Base-by-base conservation (phyloP, 208 protist genomes). In the Phytomonas sp. region DNA sequence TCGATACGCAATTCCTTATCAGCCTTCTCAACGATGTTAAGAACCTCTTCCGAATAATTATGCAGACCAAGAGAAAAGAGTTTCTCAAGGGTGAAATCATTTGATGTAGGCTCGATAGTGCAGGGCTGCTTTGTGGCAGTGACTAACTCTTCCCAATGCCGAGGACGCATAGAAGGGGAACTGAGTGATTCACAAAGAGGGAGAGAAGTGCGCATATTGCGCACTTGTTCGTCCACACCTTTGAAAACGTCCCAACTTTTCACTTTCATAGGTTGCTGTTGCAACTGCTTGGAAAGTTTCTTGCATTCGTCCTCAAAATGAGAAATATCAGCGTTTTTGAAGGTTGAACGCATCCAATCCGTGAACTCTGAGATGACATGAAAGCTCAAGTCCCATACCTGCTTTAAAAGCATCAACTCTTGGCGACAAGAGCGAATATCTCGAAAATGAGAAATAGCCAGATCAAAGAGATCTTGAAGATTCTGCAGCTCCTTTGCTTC, bases 1-100 rank as follows among this genome's bases (percentile, higher is more conserved):
- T 99, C 97, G 81, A 99, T 99, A 46, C 89, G 94, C 66, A 98
- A 83, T 85, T 99, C 96, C 84, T 99, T 98, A 17, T 94, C 90
- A 1, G 98, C 97, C 72, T 96, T 97, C 77, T 99, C 97, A 13
- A 99, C 97, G 76, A 99, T 98, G 78, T 96, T 97, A 53, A 86
- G 85, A 30, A 99, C 97, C 67, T 98, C 97, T 31, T 99, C 98
- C 0, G 94, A 93, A 78, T 94, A 98, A 64, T 98, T 98, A 82
- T 99, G 95, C 61, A 99, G 92, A 29, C 97, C 92, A 7, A 99
- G 90, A 2, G 91, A 89, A 46, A 99, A 95, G 36, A 99, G 85
- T 73, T 98, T 97, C 66, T 96, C 82, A 11, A 99, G 88, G 29
- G 87, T 97, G 76, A 99, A 98, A 72, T 96, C 85, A 43, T 83